These are phyloP conservation scores for Luffa aegyptiaca DNA, from an alignment of 306 rosid species.

Conservation along the genomic window DNA sequence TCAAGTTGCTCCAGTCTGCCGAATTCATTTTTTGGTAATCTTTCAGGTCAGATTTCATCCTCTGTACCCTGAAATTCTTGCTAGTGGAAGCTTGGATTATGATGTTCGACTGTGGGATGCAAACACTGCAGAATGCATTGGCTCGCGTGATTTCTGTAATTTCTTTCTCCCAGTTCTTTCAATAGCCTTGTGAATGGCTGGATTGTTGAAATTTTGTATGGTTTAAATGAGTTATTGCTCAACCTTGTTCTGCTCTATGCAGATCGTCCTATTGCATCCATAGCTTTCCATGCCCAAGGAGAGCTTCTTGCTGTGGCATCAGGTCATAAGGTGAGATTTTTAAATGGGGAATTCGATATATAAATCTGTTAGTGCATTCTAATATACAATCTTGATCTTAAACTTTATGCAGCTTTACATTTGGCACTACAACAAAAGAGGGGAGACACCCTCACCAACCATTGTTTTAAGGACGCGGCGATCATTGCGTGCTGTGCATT, in stretches of 20 bases:
- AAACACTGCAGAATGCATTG: slow-evolving; percentile 74
- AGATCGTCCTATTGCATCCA: slow-evolving; percentile 95
- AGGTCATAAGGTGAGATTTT: slow-evolving; percentile 77
- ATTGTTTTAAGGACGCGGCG: slow-evolving; percentile 80
- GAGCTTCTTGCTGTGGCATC: slow-evolving; percentile 95
- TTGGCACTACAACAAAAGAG: slow-evolving; percentile 78
- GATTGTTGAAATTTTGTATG: neutral
- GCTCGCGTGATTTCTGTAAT: slow-evolving; percentile 83
- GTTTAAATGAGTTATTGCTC: slow-evolving; percentile 8
- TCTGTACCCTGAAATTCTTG: slow-evolving; percentile 66
- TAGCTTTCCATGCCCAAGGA: slow-evolving; percentile 92
- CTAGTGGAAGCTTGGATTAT: slow-evolving; percentile 99
- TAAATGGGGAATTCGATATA: slow-evolving; percentile 9
- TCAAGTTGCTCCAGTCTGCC: slow-evolving; percentile 1
- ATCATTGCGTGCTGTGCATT: slow-evolving; percentile 93
- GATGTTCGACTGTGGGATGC: slow-evolving; percentile 97
- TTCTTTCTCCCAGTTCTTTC: slow-evolving; percentile 1
- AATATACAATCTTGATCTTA: slow-evolving; percentile 10
- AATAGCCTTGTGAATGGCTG: neutral
- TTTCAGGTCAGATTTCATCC: slow-evolving; percentile 99
- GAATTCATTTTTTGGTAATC: slow-evolving; percentile 14
- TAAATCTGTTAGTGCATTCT: neutral
- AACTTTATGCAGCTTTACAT: slow-evolving; percentile 59
- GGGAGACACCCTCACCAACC: slow-evolving; percentile 70
- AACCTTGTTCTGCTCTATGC: slow-evolving; percentile 15